Evolutionary conservation across 2,329 filamentous ascomycete genomes (phyloP).

Genomic region (Beauveria asiatica): DNA sequence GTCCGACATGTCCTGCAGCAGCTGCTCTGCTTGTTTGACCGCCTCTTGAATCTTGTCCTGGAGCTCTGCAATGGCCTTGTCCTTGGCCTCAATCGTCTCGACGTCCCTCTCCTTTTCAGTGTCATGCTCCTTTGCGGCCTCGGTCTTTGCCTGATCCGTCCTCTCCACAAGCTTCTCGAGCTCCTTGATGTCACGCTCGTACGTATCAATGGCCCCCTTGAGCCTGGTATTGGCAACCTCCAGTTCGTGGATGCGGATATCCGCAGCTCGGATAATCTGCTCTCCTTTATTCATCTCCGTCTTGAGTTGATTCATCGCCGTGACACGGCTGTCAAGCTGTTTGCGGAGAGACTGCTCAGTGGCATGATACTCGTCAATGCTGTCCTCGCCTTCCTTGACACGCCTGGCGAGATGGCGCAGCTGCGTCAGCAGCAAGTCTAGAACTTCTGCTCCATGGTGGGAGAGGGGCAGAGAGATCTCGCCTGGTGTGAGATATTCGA

Average conservation of each 20-base stretch:
- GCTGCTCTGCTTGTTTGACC: constrained; percentile 27
- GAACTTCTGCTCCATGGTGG: constrained; percentile 44
- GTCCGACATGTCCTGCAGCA: constrained; percentile 31
- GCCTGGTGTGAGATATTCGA: constrained; percentile 54
- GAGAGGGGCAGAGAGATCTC: constrained; percentile 46
- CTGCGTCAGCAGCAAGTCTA: constrained; percentile 44
- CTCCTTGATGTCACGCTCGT: constrained; percentile 44
- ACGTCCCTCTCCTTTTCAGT: constrained; percentile 26
- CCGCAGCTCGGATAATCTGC: constrained; percentile 27
- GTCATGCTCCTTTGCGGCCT: constrained; percentile 22
- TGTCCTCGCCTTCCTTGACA: constrained; percentile 40
- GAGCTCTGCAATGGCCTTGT: constrained; percentile 31
- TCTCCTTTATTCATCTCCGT: constrained; percentile 30
- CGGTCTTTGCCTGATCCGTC: constrained; percentile 33
- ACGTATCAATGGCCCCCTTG: constrained; percentile 42
- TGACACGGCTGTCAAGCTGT: constrained; percentile 45
- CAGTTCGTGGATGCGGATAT: constrained; percentile 35
- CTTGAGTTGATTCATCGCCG: constrained; percentile 40
- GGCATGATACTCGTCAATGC: constrained; percentile 52
- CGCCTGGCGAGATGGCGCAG: constrained; percentile 41
- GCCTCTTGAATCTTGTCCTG: constrained; percentile 36
- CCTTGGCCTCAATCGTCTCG: constrained; percentile 28
- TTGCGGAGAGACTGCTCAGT: constrained; percentile 47
- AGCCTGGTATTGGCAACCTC: constrained; percentile 42
- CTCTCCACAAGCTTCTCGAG: constrained; percentile 42